Percentiles rank a stretch among this genome's conserved stretches.
Evolutionary conservation across 2,329 filamentous ascomycete genomes (phyloP).

Genomic region (Colletotrichum orchidophilum): DNA sequence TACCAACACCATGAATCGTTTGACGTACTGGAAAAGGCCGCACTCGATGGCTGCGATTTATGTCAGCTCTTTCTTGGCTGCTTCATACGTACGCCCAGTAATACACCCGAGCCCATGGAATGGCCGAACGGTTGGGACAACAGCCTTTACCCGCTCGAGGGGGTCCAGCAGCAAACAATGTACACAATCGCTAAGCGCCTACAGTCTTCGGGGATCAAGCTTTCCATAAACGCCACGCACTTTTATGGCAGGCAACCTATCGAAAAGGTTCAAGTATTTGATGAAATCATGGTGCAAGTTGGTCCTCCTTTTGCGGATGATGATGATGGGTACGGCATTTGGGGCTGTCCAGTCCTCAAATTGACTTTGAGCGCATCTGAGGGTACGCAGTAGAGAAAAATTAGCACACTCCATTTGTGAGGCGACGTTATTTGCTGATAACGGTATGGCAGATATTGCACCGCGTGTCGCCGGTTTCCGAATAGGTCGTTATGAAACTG

Average conservation of each 20-base stretch:
- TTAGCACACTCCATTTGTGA: not conserved
- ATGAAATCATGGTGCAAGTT: conserved; percentile 13
- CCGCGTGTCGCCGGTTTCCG: not conserved
- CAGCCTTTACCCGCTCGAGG: rapidly evolving
- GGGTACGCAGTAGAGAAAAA: not conserved
- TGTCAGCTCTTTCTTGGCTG: not conserved
- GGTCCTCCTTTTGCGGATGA: not conserved
- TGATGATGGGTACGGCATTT: not conserved
- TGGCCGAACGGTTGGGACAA: not conserved
- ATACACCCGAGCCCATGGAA: not conserved
- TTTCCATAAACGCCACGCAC: conserved; percentile 2
- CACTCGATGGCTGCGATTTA: not conserved
- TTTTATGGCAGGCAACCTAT: not conserved
- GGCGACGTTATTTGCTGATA: not conserved
- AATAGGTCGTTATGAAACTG: conserved; percentile 1
- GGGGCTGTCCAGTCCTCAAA: not conserved
- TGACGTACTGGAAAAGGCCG: not conserved
- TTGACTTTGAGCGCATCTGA: not conserved
- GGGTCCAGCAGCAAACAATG: not conserved
- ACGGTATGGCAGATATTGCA: not conserved
- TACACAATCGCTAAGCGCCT: not conserved
- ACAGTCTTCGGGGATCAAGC: not conserved
- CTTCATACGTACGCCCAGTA: not conserved
- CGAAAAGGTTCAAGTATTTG: not conserved
- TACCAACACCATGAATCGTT: not conserved